Evolutionary conservation across 441 rosid genomes (phyloP), one percentile per base, ranked within the genome.

Genomic region (Croton laevigatus): DNA sequence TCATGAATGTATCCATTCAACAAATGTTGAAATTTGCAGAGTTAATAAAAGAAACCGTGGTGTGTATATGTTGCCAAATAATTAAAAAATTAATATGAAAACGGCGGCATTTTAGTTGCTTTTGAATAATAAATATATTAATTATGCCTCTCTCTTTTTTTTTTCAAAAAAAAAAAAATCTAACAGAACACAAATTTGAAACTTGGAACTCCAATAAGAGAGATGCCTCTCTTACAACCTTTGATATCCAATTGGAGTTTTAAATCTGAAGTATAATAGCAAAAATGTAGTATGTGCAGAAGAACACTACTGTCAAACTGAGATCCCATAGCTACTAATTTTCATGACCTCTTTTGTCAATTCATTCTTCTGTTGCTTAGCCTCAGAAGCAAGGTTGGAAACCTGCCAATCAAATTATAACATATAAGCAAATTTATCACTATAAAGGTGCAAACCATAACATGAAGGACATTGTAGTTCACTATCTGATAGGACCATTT

Each of bases 311-410:
- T 61, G 70, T 94, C 87, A 92, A 27, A 92, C 89, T 10, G 97
- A 85, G 76, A 94, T 94, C 59, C 99, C 98, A 27, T 85, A 83
- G 73, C 89, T 88, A 72, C 94, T 90, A 79, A 94, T 94, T 83
- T 90, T 92, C 66, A 88, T 82, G 66, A 94, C 91, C 87, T 85
- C 94, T 77, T 88, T 89, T n/a, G 75, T 80, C 85, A 92, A 78
- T 53, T 78, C 87, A 66, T 78, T 86, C 81, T 79, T 82, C 80
- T 94, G 94, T 72, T 75, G 83, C 81, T 88, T n/a, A n/a, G n/a
- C n/a, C n/a, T n/a, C n/a, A n/a, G n/a, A n/a, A n/a, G n/a, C n/a
- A n/a, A n/a, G n/a, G 71, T 69, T 82, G 22, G 90, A 85, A 59
- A 89, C 90, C 98, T 94, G 94, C 71, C 76, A 75, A 37, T 59